Evolutionary conservation across 352 stramenopile species (phyloP).

Genomic region (Phytopythium delawarense): DNA sequence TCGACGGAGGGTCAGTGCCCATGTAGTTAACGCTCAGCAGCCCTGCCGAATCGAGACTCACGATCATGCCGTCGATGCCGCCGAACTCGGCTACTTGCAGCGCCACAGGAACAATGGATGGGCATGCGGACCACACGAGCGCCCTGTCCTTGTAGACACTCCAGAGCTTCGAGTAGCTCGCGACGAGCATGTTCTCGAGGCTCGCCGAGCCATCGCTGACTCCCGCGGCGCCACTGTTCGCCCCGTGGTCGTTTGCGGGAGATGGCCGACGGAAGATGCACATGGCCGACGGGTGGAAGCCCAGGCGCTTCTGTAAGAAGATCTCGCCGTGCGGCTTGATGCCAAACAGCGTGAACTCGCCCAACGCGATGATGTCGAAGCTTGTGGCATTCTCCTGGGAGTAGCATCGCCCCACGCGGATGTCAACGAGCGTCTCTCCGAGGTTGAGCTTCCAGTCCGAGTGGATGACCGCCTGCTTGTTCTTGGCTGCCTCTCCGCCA

Average conservation of each 20-base stretch:
- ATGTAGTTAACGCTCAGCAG: conserved; percentile 83
- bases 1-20: conserved; percentile 84
- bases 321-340: conserved; percentile 76
- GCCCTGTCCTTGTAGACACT: conserved; percentile 74
- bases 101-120: conserved; percentile 52
- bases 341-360: conserved; percentile 78
- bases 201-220: not conserved
- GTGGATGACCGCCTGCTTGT: conserved; percentile 33
- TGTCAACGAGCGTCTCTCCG: conserved; percentile 55
- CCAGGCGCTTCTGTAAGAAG: conserved; percentile 74
- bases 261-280: conserved; percentile 42
- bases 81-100: conserved; percentile 67
- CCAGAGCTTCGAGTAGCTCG: conserved; percentile 70
- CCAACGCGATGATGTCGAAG: conserved; percentile 82
- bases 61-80: conserved; percentile 74
- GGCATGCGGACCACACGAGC: conserved; percentile 76
- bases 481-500: conserved; percentile 9
- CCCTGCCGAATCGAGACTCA: conserved; percentile 73
- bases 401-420: conserved; percentile 47
- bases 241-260: conserved; percentile 12
- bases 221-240: not conserved
- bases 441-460: conserved; percentile 72
- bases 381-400: conserved; percentile 39
- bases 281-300: conserved; percentile 61
- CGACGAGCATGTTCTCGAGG: conserved; percentile 77